Evolutionary conservation across 768 basidiomycete genomes (phyloP).

Genomic region (Boletus rubescentipes): DNA sequence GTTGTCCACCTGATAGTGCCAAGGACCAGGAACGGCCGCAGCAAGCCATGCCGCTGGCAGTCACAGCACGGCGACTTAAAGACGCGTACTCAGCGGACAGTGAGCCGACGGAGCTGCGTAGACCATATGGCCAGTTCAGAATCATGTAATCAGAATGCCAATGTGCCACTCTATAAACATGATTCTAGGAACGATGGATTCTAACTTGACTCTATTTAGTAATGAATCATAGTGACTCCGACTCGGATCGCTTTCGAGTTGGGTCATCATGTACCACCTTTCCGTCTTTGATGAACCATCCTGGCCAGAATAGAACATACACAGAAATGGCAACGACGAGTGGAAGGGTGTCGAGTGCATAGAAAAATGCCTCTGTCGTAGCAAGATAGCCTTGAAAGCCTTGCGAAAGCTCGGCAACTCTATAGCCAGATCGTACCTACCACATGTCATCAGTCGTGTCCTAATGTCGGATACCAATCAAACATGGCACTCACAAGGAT

Average conservation of each 20-base stretch:
- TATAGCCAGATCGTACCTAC: conserved; percentile 65
- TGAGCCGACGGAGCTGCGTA: not conserved
- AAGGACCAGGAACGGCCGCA: not conserved
- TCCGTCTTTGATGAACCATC: conserved; percentile 42
- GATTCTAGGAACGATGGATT: too few species aligned
- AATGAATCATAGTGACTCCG: not conserved
- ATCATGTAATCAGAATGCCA: not conserved
- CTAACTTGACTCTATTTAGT: not conserved
- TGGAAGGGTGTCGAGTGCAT: conserved; percentile 65
- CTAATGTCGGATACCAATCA: not conserved
- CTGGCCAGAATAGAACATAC: conserved; percentile 67
- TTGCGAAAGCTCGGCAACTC: conserved; percentile 57
- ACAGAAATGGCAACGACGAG: conserved; percentile 57
- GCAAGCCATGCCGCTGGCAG: not conserved
- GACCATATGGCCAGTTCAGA: not conserved
- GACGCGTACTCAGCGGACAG: not conserved
- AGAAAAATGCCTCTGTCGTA: conserved; percentile 62
- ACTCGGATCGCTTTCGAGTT: conserved; percentile 33
- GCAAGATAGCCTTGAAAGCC: conserved; percentile 61
- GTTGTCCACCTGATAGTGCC: too few species aligned
- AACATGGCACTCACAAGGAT: conserved; percentile 49
- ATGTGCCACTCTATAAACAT: too few species aligned
- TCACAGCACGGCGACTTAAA: not conserved
- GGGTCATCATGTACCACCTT: not conserved
- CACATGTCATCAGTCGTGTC: not conserved